These are phyloP conservation scores for Ceratobasidium sp. DNA, from an alignment of 1,284 basidiomycete species.

Conservation along the genomic window DNA sequence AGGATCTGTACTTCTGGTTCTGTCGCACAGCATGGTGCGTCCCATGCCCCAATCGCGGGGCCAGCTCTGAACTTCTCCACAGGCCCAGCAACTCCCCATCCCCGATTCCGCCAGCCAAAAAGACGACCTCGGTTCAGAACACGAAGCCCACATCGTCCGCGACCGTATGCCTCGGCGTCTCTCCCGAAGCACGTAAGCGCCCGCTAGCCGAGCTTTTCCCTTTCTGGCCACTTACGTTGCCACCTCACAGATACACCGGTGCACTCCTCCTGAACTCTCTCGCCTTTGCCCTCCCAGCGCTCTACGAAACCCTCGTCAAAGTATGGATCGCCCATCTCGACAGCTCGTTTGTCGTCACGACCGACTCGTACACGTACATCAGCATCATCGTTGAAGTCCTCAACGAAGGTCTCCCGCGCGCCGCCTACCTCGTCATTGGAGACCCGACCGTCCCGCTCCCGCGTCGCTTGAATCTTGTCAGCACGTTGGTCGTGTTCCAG, in stretches of 20 bases:
- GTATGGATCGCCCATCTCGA: constrained; percentile 51
- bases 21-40: constrained; percentile 7
- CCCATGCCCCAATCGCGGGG: neutral
- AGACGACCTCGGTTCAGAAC: neutral
- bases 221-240: constrained; percentile 3
- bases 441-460: constrained; percentile 39
- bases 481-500: constrained; percentile 49
- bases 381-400: constrained; percentile 48
- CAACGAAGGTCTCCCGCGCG: constrained; percentile 51
- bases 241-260: constrained; percentile 46
- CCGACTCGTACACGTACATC: constrained; percentile 50
- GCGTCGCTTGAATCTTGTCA: constrained; percentile 44
- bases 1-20: neutral
- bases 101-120: constrained; percentile 32
- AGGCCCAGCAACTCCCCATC: constrained; percentile 9
- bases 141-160: neutral
- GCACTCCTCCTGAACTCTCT: constrained; percentile 49
- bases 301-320: constrained; percentile 51
- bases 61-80: neutral
- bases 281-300: constrained; percentile 49
- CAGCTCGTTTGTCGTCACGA: constrained; percentile 48
- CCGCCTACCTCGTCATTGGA: constrained; percentile 49
- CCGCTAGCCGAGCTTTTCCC: neutral
- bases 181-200: constrained; percentile 27
- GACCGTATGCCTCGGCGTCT: constrained; percentile 29